These are phyloP conservation scores for Strigomonas culicis DNA, from an alignment of 208 protist species.

Conservation along the genomic window DNA sequence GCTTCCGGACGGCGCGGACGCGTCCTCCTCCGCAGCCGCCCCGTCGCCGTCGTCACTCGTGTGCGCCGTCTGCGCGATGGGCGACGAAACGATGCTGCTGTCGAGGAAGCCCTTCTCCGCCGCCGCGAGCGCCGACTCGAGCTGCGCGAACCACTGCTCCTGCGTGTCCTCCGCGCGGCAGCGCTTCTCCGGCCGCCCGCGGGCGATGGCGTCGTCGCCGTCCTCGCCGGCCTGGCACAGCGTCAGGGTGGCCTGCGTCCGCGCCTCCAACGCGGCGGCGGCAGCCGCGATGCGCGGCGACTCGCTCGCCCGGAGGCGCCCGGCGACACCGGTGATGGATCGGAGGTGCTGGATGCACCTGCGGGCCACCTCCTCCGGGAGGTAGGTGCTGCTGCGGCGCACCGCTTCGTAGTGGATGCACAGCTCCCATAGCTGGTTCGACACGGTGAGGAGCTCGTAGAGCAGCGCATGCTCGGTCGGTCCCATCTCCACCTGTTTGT, in stretches of 20 bases:
- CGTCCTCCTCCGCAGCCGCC: background rate
- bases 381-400: constrained; percentile 22
- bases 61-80: background rate
- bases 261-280: constrained; percentile 5
- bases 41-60: constrained; percentile 11
- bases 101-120: constrained; percentile 17
- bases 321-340: constrained; percentile 23
- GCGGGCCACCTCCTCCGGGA: constrained; percentile 23
- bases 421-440: constrained; percentile 60
- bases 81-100: constrained; percentile 9
- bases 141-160: constrained; percentile 16
- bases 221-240: background rate
- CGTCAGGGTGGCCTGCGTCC: background rate
- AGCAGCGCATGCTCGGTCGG: constrained; percentile 17
- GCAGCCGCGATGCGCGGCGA: constrained; percentile 12
- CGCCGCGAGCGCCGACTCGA: constrained; percentile 18
- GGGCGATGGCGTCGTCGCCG: background rate
- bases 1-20: background rate
- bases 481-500: constrained; percentile 28
- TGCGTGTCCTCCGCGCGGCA: constrained; percentile 26
- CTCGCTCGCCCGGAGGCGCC: constrained; percentile 20
- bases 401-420: constrained; percentile 37
- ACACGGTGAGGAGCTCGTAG: constrained; percentile 28
- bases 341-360: constrained; percentile 18
- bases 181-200: constrained; percentile 21